Conservation (phyloP, 352 stramenopile species). For the Phytophthora fragariaefolia region DNA sequence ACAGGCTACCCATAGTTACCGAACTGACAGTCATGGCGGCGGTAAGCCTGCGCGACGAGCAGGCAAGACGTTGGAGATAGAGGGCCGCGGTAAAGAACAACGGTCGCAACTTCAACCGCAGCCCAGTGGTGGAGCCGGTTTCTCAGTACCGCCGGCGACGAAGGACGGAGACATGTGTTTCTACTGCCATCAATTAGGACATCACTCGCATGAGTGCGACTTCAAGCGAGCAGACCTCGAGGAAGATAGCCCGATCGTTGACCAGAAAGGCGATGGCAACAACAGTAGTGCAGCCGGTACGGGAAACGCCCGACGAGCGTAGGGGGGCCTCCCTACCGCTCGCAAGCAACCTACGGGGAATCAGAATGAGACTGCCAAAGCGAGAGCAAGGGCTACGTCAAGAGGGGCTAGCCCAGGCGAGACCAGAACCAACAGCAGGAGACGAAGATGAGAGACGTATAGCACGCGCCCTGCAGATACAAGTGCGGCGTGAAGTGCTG, state of each 20-base stretch:
- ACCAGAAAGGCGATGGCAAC: not conserved
- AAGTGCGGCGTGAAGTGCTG: too few species aligned
- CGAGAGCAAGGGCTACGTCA: too few species aligned
- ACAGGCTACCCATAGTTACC: not conserved
- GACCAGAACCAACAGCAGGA: too few species aligned
- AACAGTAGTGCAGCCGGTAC: not conserved
- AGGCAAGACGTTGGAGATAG: not conserved
- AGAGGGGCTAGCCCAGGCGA: too few species aligned
- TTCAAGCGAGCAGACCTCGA: not conserved
- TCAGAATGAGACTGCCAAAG: too few species aligned
- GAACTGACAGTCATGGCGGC: not conserved
- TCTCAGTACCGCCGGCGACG: too few species aligned
- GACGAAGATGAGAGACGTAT: too few species aligned
- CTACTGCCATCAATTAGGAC: not conserved
- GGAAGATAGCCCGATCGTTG: not conserved
- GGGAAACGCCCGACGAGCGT: not conserved
- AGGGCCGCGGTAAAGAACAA: not conserved
- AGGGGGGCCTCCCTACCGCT: not conserved
- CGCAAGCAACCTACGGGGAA: too few species aligned
- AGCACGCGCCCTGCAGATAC: too few species aligned
- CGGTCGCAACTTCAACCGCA: not conserved
- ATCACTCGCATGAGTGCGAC: not conserved
- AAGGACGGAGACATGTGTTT: not conserved
- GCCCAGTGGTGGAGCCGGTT: too few species aligned
- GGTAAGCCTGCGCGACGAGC: not conserved